Conservation (phyloP, 2,329 filamentous ascomycete species). For the Elsinoe ampelina region DNA sequence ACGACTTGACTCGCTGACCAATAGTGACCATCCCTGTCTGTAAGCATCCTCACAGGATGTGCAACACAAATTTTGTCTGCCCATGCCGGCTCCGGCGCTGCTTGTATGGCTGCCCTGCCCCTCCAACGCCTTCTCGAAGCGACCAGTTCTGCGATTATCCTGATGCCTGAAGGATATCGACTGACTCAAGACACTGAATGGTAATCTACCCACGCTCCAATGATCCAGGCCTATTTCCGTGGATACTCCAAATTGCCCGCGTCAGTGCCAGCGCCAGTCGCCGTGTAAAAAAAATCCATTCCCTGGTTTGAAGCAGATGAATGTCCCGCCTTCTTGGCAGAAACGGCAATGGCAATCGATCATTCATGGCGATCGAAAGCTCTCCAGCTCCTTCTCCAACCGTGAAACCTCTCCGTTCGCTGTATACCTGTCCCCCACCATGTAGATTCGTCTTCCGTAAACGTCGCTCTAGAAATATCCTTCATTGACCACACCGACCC, state of each 20-base stretch:
- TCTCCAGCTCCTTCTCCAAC: conserved; percentile 1
- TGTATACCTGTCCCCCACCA: neutral
- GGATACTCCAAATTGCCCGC: neutral
- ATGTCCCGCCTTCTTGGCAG: conserved; percentile 11
- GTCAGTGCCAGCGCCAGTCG: too few species aligned
- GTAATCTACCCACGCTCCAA: neutral
- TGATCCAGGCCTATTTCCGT: neutral
- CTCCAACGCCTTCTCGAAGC: conserved; percentile 9
- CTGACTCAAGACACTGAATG: neutral
- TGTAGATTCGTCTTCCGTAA: neutral
- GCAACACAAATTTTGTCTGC: neutral
- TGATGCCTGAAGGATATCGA: neutral
- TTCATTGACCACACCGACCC: neutral
- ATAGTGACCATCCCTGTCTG: neutral
- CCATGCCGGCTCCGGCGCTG: neutral
- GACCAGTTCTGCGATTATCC: conserved; percentile 1
- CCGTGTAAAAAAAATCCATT: neutral
- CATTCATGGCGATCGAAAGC: conserved; percentile 6
- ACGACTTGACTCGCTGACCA: neutral
- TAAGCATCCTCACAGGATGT: neutral
- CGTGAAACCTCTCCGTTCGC: neutral
- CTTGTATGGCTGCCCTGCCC: neutral
- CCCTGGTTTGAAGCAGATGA: neutral
- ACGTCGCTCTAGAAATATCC: neutral
- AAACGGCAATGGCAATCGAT: neutral